Percentiles rank a stretch among this genome's conserved stretches.
Conservation (phyloP, 2,329 filamentous ascomycete species). For the Claviceps citrina region DNA sequence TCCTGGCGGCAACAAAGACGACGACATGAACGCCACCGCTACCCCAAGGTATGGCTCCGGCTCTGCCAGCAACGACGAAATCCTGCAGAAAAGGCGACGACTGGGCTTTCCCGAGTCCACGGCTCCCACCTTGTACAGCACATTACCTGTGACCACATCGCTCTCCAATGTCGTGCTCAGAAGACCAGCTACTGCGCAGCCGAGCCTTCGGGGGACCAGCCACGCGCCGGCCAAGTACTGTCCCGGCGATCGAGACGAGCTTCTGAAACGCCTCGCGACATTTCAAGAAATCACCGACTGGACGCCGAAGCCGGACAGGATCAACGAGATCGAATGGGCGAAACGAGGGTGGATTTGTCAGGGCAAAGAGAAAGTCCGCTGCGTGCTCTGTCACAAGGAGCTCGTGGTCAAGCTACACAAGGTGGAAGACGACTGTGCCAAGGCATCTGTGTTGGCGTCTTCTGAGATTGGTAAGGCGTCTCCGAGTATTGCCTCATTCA, state of each 20-base stretch:
- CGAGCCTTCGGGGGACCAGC: constrained; percentile 8
- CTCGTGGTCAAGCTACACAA: constrained; percentile 64
- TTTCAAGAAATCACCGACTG: constrained; percentile 86
- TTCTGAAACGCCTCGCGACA: constrained; percentile 66
- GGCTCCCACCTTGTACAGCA: constrained; percentile 14
- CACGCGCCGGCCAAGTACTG: constrained; percentile 52
- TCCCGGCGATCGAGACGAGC: constrained; percentile 69
- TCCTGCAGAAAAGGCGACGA: constrained; percentile 38
- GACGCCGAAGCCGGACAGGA: constrained; percentile 76
- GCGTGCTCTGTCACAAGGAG: constrained; percentile 71
- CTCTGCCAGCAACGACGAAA: constrained; percentile 20
- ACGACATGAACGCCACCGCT: constrained; percentile 11
- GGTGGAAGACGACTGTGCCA: constrained; percentile 39
- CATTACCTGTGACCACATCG: constrained; percentile 10
- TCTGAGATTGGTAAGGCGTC: constrained; percentile 38
- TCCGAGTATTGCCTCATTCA: too few relatives aligned
- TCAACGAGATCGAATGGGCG: constrained; percentile 88
- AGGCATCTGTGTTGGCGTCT: constrained; percentile 36
- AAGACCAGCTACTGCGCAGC: constrained; percentile 3
- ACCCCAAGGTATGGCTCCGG: constrained; percentile 7
- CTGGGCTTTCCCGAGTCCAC: constrained; percentile 29
- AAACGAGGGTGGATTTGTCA: constrained; percentile 84
- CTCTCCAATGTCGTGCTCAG: constrained; percentile 6
- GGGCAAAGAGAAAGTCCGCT: constrained; percentile 69
- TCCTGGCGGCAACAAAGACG: constrained; percentile 4